phyloP scores from a whole-genome alignment of 225 moss, liverwort and hornwort genomes.

The Pseudoscleropodium purum region DNA sequence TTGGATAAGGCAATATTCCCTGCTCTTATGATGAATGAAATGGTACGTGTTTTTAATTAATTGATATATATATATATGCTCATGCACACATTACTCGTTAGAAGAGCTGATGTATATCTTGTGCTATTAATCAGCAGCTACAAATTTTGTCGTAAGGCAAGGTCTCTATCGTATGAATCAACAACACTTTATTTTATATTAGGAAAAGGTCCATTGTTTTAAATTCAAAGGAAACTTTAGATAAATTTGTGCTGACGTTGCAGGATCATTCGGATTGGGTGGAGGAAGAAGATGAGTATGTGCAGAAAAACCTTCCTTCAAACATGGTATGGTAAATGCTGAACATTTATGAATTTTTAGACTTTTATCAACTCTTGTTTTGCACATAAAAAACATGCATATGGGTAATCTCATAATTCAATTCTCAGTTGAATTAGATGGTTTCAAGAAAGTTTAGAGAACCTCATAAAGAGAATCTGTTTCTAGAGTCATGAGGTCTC shows the following conservation, averaged over 20 bases:
- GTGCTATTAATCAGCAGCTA: not conserved
- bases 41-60: conserved; percentile 1
- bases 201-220: not conserved
- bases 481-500: not conserved
- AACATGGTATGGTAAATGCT: conserved; percentile 19
- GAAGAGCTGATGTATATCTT: not conserved
- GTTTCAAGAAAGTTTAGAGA: not conserved
- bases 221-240: not conserved
- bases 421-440: too few species aligned
- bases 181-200: not conserved
- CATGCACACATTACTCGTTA: too few species aligned
- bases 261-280: conserved; percentile 54
- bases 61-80: not conserved
- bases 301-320: conserved; percentile 43
- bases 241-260: not conserved
- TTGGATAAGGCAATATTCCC: conserved; percentile 56
- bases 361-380: not conserved
- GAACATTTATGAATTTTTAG: not conserved
- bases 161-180: not conserved
- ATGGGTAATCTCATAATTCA: not conserved
- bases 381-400: too few species aligned
- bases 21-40: conserved; percentile 51
- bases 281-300: conserved; percentile 50
- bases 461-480: not conserved
- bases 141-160: not conserved